phyloP scores from a whole-genome alignment of 495 filamentous ascomycete genomes.

The Parathielavia hyrcaniae region DNA sequence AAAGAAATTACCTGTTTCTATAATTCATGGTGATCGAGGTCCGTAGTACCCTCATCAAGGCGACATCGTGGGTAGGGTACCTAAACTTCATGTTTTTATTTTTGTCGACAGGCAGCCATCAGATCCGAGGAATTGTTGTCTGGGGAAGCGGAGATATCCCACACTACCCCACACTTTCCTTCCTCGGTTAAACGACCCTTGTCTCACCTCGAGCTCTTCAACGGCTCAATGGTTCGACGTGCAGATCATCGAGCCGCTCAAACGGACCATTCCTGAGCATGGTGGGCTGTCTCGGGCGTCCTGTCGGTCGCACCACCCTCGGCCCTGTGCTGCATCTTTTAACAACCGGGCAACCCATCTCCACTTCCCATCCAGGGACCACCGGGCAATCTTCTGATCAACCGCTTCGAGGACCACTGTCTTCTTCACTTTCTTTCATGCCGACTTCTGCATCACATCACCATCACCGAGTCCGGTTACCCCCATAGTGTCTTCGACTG shows the following conservation, averaged over 20 bases:
- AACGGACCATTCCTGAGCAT: slow-evolving; percentile 20
- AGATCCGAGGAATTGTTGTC: slow-evolving; percentile 12
- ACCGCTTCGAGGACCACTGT: background rate
- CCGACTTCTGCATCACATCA: too few relatives aligned
- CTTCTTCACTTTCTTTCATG: background rate
- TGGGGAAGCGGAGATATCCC: slow-evolving; percentile 20
- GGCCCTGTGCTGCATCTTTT: slow-evolving; percentile 5
- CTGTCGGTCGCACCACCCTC: slow-evolving; percentile 16
- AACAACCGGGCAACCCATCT: background rate
- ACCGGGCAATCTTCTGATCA: too few relatives aligned
- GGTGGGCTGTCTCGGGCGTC: slow-evolving; percentile 9
- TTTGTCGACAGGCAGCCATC: background rate
- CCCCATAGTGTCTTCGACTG: too few relatives aligned
- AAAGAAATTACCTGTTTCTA: too few relatives aligned
- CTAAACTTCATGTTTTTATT: too few relatives aligned
- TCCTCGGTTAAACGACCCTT: slow-evolving; percentile 12
- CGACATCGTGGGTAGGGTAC: too few relatives aligned
- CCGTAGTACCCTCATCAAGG: background rate
- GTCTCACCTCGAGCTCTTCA: slow-evolving; percentile 7
- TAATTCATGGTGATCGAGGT: too few relatives aligned
- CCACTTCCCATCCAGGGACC: too few relatives aligned
- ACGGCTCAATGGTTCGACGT: slow-evolving; percentile 14
- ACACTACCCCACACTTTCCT: background rate
- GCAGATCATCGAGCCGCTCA: slow-evolving; percentile 6
- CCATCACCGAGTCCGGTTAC: too few relatives aligned